Conservation (phyloP, 1,284 basidiomycete species). For the Puccinia triticina region DNA sequence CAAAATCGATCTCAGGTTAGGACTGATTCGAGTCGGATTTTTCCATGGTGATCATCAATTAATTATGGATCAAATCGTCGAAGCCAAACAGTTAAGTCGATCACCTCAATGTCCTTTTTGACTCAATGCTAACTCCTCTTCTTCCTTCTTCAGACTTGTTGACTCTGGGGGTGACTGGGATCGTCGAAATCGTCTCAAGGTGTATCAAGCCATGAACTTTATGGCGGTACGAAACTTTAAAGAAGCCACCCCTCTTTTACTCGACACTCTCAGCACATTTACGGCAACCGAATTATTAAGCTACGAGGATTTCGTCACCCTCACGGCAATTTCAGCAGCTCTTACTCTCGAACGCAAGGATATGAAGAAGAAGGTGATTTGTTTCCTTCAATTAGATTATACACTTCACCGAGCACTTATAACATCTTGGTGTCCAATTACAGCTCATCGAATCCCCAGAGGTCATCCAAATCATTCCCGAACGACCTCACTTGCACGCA, state of each 20-base stretch:
- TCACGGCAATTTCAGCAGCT: constrained; percentile 79
- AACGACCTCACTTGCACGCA: constrained; percentile 63
- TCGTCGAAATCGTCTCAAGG: constrained; percentile 90
- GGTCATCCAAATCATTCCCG: constrained; percentile 63
- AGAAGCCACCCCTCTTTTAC: constrained; percentile 75
- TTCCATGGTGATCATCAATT: constrained; percentile 83
- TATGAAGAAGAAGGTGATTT: constrained; percentile 85
- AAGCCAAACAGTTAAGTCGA: constrained; percentile 75
- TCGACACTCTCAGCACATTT: constrained; percentile 90
- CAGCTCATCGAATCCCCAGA: constrained; percentile 66
- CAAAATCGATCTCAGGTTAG: constrained; percentile 86
- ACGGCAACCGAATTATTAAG: constrained; percentile 86
- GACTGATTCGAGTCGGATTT: constrained; percentile 84
- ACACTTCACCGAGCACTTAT: background rate
- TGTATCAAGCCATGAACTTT: constrained; percentile 85
- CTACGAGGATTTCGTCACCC: constrained; percentile 87
- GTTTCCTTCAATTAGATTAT: background rate
- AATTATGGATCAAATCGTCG: constrained; percentile 73
- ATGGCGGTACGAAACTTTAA: constrained; percentile 78
- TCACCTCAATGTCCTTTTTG: constrained; percentile 24
- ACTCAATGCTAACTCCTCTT: background rate
- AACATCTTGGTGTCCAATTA: constrained; percentile 38
- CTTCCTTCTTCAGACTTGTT: constrained; percentile 68
- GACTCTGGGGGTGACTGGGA: constrained; percentile 99
- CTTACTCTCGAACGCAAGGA: constrained; percentile 80